phyloP scores from a whole-genome alignment of 1,139 yeast genomes.

The Zygosaccharomyces sapae region DNA sequence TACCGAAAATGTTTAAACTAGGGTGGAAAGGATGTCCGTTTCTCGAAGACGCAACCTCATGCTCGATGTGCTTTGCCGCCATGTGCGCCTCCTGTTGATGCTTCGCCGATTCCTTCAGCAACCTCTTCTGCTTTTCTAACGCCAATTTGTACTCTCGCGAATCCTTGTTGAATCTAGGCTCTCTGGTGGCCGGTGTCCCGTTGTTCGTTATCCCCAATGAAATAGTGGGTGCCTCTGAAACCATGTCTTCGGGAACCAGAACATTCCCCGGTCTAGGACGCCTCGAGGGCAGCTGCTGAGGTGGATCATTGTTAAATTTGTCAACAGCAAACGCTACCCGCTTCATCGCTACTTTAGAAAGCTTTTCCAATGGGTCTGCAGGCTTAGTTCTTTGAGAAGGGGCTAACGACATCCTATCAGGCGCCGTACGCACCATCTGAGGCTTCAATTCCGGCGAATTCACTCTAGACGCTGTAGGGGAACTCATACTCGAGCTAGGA shows the following conservation, averaged over 20 bases:
- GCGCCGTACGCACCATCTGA: slow-evolving; percentile 19
- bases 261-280: slow-evolving; percentile 80
- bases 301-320: slow-evolving; percentile 72
- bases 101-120: slow-evolving; percentile 57
- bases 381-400: slow-evolving; percentile 36
- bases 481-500: slow-evolving; percentile 9
- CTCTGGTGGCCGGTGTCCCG: slow-evolving; percentile 17
- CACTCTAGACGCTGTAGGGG: slow-evolving; percentile 10
- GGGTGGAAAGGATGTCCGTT: not conserved
- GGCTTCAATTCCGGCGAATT: slow-evolving; percentile 26
- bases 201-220: slow-evolving; percentile 56
- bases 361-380: slow-evolving; percentile 39
- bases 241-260: slow-evolving; percentile 62
- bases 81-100: slow-evolving; percentile 73
- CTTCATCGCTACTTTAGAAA: slow-evolving; percentile 42
- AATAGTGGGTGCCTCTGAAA: slow-evolving; percentile 58
- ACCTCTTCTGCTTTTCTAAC: slow-evolving; percentile 51
- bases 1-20: slow-evolving; percentile 5
- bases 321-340: slow-evolving; percentile 76
- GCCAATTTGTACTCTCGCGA: slow-evolving; percentile 51
- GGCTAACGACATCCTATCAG: slow-evolving; percentile 44
- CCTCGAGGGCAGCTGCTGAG: slow-evolving; percentile 90
- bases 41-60: slow-evolving; percentile 49
- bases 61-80: slow-evolving; percentile 64
- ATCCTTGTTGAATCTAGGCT: slow-evolving; percentile 41